These are phyloP conservation scores for Eucalyptus viminalis DNA, from an alignment of 345 rosid species.

Conservation along the genomic window DNA sequence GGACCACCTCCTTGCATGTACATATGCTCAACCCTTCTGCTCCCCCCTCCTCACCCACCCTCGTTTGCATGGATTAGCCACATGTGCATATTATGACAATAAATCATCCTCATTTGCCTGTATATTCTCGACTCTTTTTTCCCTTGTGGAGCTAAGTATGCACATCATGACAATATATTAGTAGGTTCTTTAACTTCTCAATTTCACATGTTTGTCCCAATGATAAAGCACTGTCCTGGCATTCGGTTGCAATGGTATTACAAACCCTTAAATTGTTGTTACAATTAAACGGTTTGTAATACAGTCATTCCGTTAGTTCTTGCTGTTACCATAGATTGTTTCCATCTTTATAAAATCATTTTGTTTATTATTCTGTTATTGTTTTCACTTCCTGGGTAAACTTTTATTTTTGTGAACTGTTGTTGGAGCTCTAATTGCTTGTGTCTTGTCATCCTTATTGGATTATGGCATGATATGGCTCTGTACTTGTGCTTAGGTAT, in stretches of 20 bases:
- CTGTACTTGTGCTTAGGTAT: slow-evolving; percentile 44
- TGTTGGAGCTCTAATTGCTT: background rate
- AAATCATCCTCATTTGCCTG: background rate
- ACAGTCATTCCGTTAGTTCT: background rate
- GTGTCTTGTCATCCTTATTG: background rate
- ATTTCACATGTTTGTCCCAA: background rate
- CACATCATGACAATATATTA: background rate
- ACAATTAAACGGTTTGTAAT: background rate
- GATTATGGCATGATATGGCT: background rate
- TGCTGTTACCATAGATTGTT: background rate
- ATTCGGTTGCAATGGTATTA: background rate
- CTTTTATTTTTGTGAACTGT: background rate
- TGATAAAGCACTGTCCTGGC: background rate
- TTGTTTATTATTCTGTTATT: background rate
- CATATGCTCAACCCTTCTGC: background rate
- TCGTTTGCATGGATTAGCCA: background rate
- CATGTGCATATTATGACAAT: background rate
- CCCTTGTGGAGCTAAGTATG: background rate
- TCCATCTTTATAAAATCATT: background rate
- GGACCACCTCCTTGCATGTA: slow-evolving; percentile 99
- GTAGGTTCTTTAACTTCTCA: background rate
- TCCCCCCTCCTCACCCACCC: background rate
- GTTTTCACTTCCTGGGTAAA: background rate
- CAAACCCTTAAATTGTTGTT: background rate
- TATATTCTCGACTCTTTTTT: background rate